Evolutionary conservation across 257 asterid genomes (phyloP).

Genomic region (Sherardia arvensis): DNA sequence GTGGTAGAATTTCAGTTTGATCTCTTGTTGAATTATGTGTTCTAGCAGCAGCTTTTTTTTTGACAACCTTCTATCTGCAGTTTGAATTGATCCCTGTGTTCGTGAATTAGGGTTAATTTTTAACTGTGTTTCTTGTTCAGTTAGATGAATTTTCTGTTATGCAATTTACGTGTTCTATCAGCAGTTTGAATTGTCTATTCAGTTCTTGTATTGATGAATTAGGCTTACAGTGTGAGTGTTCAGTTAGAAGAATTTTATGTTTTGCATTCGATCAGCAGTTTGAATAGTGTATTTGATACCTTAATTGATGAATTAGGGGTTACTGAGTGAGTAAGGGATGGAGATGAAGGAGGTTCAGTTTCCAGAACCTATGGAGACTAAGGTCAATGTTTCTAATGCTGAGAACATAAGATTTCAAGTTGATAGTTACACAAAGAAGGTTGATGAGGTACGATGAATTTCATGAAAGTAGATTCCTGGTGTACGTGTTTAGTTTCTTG

Average conservation of each 20-base stretch:
- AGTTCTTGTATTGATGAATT: not conserved
- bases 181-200: not conserved
- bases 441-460: slow-evolving; percentile 13
- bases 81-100: not conserved
- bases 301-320: slow-evolving; percentile 3
- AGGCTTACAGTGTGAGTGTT: not conserved
- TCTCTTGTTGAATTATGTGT: not conserved
- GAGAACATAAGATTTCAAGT: slow-evolving; percentile 10
- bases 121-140: too few relatives aligned
- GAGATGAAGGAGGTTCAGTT: slow-evolving; percentile 9
- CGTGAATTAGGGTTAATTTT: slow-evolving; percentile 5
- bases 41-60: not conserved
- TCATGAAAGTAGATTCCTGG: not conserved
- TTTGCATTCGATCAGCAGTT: too few relatives aligned
- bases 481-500: not conserved
- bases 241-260: too few relatives aligned
- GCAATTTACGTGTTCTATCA: not conserved
- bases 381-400: slow-evolving; percentile 4
- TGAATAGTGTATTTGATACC: too few relatives aligned
- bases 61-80: not conserved
- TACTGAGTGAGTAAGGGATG: slow-evolving; percentile 4
- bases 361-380: slow-evolving; percentile 4
- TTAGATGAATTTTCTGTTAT: too few relatives aligned
- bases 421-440: slow-evolving; percentile 8
- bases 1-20: not conserved